Base-by-base conservation (phyloP, 441 rosid species). In the Hura crepitans region DNA sequence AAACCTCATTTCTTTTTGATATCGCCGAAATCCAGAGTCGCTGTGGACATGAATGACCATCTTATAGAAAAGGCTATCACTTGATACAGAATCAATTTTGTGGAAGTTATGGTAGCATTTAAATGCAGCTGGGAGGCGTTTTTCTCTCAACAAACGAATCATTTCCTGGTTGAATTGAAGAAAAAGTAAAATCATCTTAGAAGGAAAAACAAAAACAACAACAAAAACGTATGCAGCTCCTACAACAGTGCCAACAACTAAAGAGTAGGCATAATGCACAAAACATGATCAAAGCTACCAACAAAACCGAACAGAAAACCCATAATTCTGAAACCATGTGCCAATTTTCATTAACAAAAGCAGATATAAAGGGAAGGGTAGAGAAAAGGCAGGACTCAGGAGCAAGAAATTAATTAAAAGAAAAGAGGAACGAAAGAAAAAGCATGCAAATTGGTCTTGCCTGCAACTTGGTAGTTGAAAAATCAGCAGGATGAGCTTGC, bases 1-100 rank as follows among this genome's bases (percentile, higher is more conserved):
- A 73, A 60, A 95, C 98, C 98, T 92, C 93, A 90, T 95, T 81
- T 95, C 99, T 71, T 89, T 95, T 69, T 90, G 97, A 79, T 95
- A 95, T 69, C 97, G 87, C 79, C 89, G 81, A 79, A 95, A 95
- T 74, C 61, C 87, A 5, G 96, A 90, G 81, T 92, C 99, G 65
- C 89, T 85, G 65, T 68, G 92, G 72, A 95, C 97, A 85, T 95
- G 99, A 75, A 95, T 83, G 71, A 90, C 97, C 96, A 95, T 76
- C 80, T 85, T 92, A 80, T 89, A 92, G 81, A 84, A 90, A 66
- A 92, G 92, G 75, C 84, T 89, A 74, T 89, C 93, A 73, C 76
- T 78, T 25, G 99, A 89, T 37, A 82, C 60, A 51, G 88, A 85
- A 33, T 81, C 80, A 69, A 85, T 74, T 76, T 84, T 87, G 70